Evolutionary conservation across 768 basidiomycete species (phyloP), one percentile per base, ranked within the genome.

Genomic region (Clathrus columnatus): DNA sequence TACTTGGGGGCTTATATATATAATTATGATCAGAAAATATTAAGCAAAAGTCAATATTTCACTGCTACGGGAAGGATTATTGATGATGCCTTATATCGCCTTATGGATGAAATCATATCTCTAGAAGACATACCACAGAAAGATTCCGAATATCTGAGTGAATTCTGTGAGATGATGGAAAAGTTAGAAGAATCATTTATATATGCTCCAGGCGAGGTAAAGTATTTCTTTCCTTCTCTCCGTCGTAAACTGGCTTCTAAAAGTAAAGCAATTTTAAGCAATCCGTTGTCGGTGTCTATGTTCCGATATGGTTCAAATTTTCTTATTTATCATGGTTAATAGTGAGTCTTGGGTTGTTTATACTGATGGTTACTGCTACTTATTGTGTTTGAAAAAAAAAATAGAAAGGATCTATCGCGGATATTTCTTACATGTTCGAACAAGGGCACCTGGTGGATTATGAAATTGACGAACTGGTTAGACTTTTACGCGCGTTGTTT

Each of bases 291-390:
- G 86, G 85, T 0, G 83, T 82, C 0, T 91, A 90, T 60, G 89
- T 94, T n/a, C 87, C 90, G 1, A 84, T 82, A 11, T 97, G 94
- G 94, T 75, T 96, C 62, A 95, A 95, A 68, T 95, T 90, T 68
- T 91, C 87, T 18, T 97, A 97, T 68, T 75, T 96, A 4, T 90
- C 90, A 1, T 93, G 96, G 67, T 77, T 97, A 11, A 67, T 97
- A 75, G 92, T 93, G 57, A 46, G 87, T 75, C 24, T n/a, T n/a
- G n/a, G n/a, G n/a, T 2, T 50, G 18, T 59, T n/a, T 18, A 8
- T 50, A 11, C 52, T 21, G 7, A 49, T 27, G 20, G 43, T 7
- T 48, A n/a, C 45, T 21, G 8, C 61, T 29, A 53, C 50, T 41
- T 58, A 47, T 57, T 24, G 30, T 7, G 16, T 27, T 41, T 48